Conservation (phyloP, 345 rosid species). For the Laguncularia racemosa region DNA sequence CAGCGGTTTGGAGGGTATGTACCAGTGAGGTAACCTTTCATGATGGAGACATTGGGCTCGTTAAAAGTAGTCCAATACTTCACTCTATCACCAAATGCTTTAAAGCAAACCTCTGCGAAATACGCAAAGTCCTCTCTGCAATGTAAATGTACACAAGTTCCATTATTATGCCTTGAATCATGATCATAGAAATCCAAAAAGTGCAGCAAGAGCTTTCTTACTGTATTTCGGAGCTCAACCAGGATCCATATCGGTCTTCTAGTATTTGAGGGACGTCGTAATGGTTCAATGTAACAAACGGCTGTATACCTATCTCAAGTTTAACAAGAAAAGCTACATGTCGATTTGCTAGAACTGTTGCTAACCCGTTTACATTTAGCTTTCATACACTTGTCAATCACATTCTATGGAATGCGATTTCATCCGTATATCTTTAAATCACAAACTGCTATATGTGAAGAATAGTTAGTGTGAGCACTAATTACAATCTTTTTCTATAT, state of each 20-base stretch:
- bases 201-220: not conserved
- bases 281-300: constrained; percentile 20
- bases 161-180: constrained; percentile 10
- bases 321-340: not conserved
- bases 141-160: constrained; percentile 19
- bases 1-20: constrained; percentile 40
- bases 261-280: constrained; percentile 18
- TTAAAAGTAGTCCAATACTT: constrained; percentile 54
- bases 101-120: constrained; percentile 53
- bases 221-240: constrained; percentile 22
- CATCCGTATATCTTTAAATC: no score
- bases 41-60: constrained; percentile 39
- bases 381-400: no score
- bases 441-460: no score
- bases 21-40: constrained; percentile 26
- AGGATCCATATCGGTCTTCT: constrained; percentile 17
- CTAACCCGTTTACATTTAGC: not conserved
- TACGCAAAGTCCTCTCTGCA: constrained; percentile 43
- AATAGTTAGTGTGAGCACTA: no score
- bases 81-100: constrained; percentile 53
- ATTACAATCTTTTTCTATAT: no score
- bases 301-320: constrained; percentile 11
- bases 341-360: not conserved
- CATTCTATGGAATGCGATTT: no score
- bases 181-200: not conserved